Base-by-base conservation (phyloP, 257 asterid species). In the Solanum pennellii region DNA sequence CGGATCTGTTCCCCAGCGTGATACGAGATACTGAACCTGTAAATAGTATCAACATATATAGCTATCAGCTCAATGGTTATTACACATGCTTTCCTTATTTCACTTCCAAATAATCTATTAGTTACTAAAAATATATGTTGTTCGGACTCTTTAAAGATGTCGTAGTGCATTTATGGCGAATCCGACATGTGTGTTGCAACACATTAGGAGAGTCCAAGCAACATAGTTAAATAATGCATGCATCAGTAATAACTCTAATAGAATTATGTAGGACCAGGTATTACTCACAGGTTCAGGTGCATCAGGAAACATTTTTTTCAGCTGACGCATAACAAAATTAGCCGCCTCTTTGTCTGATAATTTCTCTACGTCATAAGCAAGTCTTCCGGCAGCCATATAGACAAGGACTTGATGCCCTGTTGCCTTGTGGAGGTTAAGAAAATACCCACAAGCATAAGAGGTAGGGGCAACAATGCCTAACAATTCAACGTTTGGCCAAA, bases 311-410 rank as follows among this genome's bases (percentile, higher is more conserved):
- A 97, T 97, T 87, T 91, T 92, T 92, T 91, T 95, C 89, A 97
- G 93, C 90, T 97, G 97, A 87, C 86, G 49, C 98, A 97, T 92
- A 35, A 92, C 99, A 84, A 95, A 95, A 77, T 89, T 87, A 23
- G 93, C 94, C 45, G 95, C 95, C 35, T 92, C 98, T 84, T 92
- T 93, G 41, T 97, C 99, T 4, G 98, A 93, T 49, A 97, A 93
- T 92, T 97, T 96, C 94, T 97, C 99, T 4, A 96, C 94, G 88
- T 97, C 99, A 87, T 91, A 85, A 0, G 99, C 98, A 86, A 96
- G 95, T 84, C 94, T 92, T 77, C 99, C 99, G 83, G 99, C 99
- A 72, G 98, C 99, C 99, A 97, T 97, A 89, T 94, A 97, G 86
- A 97, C 99, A 44, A 97, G 99, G 74, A 97, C 95, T 1, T 96